Evolutionary conservation across 1,139 yeast species (phyloP).

Genomic region (Protomyces lactucae-debilis): DNA sequence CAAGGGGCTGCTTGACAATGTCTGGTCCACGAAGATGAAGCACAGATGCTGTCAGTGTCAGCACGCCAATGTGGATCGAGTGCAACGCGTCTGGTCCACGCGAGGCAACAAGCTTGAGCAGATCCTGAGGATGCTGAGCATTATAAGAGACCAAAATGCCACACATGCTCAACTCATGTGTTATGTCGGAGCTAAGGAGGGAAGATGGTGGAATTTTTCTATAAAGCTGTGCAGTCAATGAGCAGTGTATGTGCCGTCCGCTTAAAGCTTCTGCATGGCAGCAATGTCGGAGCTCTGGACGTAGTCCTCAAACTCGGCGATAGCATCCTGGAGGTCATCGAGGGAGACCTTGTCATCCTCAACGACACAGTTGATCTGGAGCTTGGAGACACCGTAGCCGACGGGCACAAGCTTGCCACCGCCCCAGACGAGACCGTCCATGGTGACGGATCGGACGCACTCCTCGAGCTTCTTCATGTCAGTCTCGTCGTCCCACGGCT

Average conservation of each 20-base stretch:
- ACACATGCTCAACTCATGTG: constrained; percentile 33
- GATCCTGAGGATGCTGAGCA: constrained; percentile 1
- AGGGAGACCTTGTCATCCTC: constrained; percentile 95
- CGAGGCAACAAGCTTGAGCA: constrained; percentile 20
- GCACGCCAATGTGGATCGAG: constrained; percentile 20
- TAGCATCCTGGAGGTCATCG: constrained; percentile 75
- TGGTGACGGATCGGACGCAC: constrained; percentile 73
- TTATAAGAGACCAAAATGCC: constrained; percentile 35
- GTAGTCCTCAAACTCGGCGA: constrained; percentile 92
- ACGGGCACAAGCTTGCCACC: constrained; percentile 93
- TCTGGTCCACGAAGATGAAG: constrained; percentile 78
- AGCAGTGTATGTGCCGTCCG: not conserved
- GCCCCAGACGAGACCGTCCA: constrained; percentile 98
- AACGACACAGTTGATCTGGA: constrained; percentile 96
- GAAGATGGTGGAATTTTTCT: not conserved
- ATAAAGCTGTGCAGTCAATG: not conserved
- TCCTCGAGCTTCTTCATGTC: constrained; percentile 82
- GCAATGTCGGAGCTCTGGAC: constrained; percentile 53
- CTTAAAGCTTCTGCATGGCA: constrained; percentile 26
- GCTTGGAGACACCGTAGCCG: constrained; percentile 99
- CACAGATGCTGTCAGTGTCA: constrained; percentile 60
- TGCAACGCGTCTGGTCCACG: constrained; percentile 33
- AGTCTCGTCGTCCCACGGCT: constrained; percentile 99
- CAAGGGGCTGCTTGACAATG: constrained; percentile 26
- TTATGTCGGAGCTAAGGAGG: not conserved